phyloP scores from a whole-genome alignment of 108 stramenopile genomes.

The Cyclotella baltica region DNA sequence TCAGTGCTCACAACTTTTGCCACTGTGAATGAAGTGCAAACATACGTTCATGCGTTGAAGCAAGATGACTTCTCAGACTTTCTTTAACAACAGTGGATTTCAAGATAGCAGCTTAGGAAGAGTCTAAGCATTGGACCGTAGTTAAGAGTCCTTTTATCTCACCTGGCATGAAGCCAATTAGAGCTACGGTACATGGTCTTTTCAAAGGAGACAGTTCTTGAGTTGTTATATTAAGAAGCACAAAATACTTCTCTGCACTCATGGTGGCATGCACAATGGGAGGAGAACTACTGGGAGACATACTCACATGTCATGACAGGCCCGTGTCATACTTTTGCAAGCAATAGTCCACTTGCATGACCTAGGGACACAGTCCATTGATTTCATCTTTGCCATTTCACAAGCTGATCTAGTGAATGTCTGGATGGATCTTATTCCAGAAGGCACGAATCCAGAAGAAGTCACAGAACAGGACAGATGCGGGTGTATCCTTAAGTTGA shows the following conservation, averaged over 20 bases:
- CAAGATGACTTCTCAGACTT: background rate
- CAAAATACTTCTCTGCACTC: background rate
- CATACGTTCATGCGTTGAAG: background rate
- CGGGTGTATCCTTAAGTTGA: background rate
- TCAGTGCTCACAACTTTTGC: background rate
- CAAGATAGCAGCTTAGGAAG: background rate
- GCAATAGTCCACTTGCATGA: slow-evolving; percentile 26
- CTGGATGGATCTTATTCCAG: slow-evolving; percentile 46
- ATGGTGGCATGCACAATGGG: slow-evolving; percentile 33
- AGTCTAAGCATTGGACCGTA: background rate
- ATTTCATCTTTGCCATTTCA: slow-evolving; percentile 43
- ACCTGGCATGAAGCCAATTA: background rate
- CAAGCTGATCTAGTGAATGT: slow-evolving; percentile 33
- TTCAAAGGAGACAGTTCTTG: no score
- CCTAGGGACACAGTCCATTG: slow-evolving; percentile 24
- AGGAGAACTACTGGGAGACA: slow-evolving; percentile 62
- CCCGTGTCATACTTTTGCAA: slow-evolving; percentile 12
- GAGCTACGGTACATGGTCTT: slow-evolving; percentile 3
- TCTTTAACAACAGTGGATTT: background rate
- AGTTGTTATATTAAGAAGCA: no score
- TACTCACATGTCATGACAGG: slow-evolving; percentile 48
- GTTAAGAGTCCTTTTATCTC: background rate
- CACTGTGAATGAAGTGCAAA: background rate
- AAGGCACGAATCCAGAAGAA: background rate
- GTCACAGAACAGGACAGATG: background rate